Evolutionary conservation across 176 grass and related monocot genomes (phyloP).

Genomic region (Tillandsia fasciculata): DNA sequence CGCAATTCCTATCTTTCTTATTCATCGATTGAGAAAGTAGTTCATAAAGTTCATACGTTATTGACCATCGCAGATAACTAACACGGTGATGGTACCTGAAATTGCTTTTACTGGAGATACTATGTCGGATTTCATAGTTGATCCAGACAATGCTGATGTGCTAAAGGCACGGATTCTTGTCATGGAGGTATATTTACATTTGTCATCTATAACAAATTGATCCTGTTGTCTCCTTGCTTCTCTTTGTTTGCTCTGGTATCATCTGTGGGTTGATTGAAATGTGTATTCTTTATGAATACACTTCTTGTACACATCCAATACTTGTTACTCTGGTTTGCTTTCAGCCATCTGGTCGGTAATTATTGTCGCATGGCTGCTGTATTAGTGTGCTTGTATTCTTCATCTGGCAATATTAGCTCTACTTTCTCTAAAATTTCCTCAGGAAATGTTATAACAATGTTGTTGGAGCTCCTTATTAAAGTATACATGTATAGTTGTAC

Average conservation of each 20-base stretch:
- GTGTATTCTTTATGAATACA: no score
- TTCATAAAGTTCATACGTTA: neutral
- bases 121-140: constrained; percentile 83
- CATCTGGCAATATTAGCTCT: no score
- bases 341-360: no score
- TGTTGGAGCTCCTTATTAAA: neutral
- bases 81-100: constrained; percentile 65
- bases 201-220: neutral
- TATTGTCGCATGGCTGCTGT: no score
- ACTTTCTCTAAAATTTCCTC: neutral
- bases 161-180: constrained; percentile 57
- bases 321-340: no score
- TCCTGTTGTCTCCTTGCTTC: no score
- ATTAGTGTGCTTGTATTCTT: no score
- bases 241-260: neutral
- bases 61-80: constrained; percentile 39
- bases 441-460: neutral
- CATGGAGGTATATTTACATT: constrained; percentile 45
- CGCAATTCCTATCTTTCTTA: neutral
- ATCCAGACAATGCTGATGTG: constrained; percentile 68
- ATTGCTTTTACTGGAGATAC: constrained; percentile 94
- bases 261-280: no score
- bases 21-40: neutral
- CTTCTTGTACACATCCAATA: no score
- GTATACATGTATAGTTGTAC: neutral